Base-by-base conservation (phyloP, 2,329 filamentous ascomycete genomes). In the Alternaria gansuensis region DNA sequence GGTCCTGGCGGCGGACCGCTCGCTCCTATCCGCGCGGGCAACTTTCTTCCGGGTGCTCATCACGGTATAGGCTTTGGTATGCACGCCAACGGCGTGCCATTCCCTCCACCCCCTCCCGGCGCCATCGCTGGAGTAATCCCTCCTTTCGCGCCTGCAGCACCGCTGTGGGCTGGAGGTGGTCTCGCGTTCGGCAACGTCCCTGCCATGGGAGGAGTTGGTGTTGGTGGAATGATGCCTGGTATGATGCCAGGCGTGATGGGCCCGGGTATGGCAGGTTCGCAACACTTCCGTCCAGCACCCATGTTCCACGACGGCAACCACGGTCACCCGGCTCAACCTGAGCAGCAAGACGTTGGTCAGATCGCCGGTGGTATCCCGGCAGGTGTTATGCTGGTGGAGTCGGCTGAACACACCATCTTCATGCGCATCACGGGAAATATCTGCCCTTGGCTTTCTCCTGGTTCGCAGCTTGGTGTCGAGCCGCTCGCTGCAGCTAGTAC, bases 361-460 rank as follows among this genome's bases (percentile, higher is more conserved):
- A 64, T 74, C 8, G 60, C 71, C 1, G 73, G 72, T 36, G 73
- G 72, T 2, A 64, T 72, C 3, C 68, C 72, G 0, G 59, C 70
- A 0, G 73, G 73, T 4, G 68, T 65, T 0, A 72, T 72, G 7
- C 62, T 69, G 11, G 56, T 75, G 31, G 70, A 75, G 34, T 51
- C 73, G 2, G 52, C 54, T 0, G 66, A 71, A 41, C 69, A 73
- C 51, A 67, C 67, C 11, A 66, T 75, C 31, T 59, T 71, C 34
- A 58, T 68, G n/a, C 62, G 66, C 37, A 67, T 77, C 55, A 71
- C 72, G 45, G 67, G 66, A 14, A 67, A 70, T 6, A 54, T 68
- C 21, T 71, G 66, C 46, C 74, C 73, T 1, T 77, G 74, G 74
- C 52, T 72, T 4, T 70, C 66, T 41, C 68, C 69, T 5, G 68